Conservation (phyloP, 2,329 filamentous ascomycete genomes). For the Claviceps maximensis region DNA sequence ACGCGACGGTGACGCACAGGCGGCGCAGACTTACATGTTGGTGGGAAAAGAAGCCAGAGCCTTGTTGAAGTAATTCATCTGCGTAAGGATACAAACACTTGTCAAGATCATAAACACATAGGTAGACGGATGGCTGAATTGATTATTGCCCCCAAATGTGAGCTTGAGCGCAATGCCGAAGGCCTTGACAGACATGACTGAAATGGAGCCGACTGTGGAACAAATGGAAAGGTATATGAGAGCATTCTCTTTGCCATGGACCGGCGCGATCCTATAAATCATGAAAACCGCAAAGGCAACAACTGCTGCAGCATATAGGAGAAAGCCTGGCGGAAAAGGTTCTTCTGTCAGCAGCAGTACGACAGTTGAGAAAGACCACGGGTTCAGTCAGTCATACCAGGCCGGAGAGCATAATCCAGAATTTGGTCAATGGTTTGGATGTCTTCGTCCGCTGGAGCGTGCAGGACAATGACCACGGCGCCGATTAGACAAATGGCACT, state of each 20-base stretch:
- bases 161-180: slow-evolving; percentile 97
- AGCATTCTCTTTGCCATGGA: slow-evolving; percentile 88
- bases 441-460: slow-evolving; percentile 87
- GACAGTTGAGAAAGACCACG: slow-evolving; percentile 2
- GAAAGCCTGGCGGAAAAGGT: slow-evolving; percentile 52
- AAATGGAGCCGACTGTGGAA: slow-evolving; percentile 91
- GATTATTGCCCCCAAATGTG: slow-evolving; percentile 84
- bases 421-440: slow-evolving; percentile 89
- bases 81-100: slow-evolving; percentile 83
- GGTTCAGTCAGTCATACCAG: slow-evolving; percentile 52
- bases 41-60: slow-evolving; percentile 92
- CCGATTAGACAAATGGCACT: slow-evolving; percentile 94
- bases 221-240: slow-evolving; percentile 96
- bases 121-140: slow-evolving; percentile 87
- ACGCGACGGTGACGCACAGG: neutral
- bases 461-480: slow-evolving; percentile 92
- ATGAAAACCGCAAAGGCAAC: slow-evolving; percentile 77
- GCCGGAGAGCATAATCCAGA: slow-evolving; percentile 76
- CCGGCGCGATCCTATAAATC: slow-evolving; percentile 89
- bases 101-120: slow-evolving; percentile 96
- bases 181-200: slow-evolving; percentile 98
- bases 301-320: slow-evolving; percentile 72
- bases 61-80: slow-evolving; percentile 99
- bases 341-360: neutral
- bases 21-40: slow-evolving; percentile 59